Base-by-base conservation (phyloP, 2,329 filamentous ascomycete genomes). In the Cadophora sp. region DNA sequence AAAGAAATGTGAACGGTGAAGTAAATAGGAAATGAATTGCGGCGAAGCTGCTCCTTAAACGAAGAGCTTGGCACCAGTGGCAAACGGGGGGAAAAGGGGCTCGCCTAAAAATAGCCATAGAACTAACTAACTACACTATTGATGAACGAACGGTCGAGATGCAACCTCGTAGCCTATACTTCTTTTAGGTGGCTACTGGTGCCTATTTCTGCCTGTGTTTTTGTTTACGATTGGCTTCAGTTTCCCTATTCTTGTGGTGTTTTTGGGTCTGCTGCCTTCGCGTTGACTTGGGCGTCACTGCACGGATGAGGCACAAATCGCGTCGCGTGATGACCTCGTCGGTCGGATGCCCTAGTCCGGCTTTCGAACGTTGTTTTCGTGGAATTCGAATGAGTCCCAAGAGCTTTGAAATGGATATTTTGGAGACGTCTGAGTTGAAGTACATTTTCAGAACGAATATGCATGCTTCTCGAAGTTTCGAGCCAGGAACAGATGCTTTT, bases 41-140 rank as follows among this genome's bases (percentile, higher is more conserved):
- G 27, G 39, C 39, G n/a, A 20, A 33, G 36, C 27, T 45, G 14
- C 4, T 41, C 55, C 55, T 41, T 41, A 27, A 56, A 56, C 53
- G 33, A 39, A n/a, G 7, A 48, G 48, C 36, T 30, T 20, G 50
- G 50, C 48, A 27, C 30, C 22, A 47, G 22, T 36, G 41, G 22
- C 36, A 41, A 51, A 5, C n/a, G n/a, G n/a, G 41, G 27, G n/a
- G 39, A 53, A 59, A 24, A 51, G 63, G 48, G 55, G 56, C 11
- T 41, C 22, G 22, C 45, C 36, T 65, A 61, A 45, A 61, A 61
- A 65, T 65, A 65, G 58, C 33, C 39, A n/a, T n/a, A n/a, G n/a
- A n/a, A n/a, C n/a, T n/a, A n/a, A n/a, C n/a, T n/a, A n/a, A n/a
- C 24, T 22, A 30, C 63, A 36, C 47, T 65, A 55, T 58, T 50